These are phyloP conservation scores for Fusarium cicatricum DNA, from an alignment of 2,329 filamentous ascomycete species.

Conservation along the genomic window DNA sequence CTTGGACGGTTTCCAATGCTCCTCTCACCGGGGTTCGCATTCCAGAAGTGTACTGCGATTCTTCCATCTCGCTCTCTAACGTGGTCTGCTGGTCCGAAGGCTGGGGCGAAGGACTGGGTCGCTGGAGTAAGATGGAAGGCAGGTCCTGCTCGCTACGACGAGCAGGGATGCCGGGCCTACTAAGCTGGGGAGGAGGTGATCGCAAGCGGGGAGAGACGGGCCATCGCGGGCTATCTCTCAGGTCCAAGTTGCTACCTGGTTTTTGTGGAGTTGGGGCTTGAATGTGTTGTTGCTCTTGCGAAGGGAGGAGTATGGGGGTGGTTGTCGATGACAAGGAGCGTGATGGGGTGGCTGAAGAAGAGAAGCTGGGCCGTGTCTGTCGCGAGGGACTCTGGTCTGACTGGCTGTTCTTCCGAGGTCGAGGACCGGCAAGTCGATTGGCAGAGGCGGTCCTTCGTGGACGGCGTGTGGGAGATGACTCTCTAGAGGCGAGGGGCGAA, in stretches of 20 bases:
- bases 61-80: slow-evolving; percentile 63
- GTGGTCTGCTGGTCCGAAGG: slow-evolving; percentile 50
- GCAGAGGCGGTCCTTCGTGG: slow-evolving; percentile 47
- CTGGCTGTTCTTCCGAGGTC: slow-evolving; percentile 71
- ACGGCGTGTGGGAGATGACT: slow-evolving; percentile 57
- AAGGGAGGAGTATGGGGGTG: slow-evolving; percentile 71
- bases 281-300: slow-evolving; percentile 66
- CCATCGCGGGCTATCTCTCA: slow-evolving; percentile 72
- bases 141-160: slow-evolving; percentile 60
- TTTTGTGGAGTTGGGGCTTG: slow-evolving; percentile 73
- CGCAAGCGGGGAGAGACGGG: slow-evolving; percentile 79
- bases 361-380: slow-evolving; percentile 57
- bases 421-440: slow-evolving; percentile 50
- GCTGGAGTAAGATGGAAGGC: slow-evolving; percentile 62
- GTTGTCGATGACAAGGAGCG: slow-evolving; percentile 73
- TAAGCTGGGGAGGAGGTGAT: slow-evolving; percentile 72
- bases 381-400: slow-evolving; percentile 72
- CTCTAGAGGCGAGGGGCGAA: slow-evolving; percentile 53
- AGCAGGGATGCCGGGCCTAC: slow-evolving; percentile 55
- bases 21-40: slow-evolving; percentile 68
- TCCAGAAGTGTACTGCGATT: slow-evolving; percentile 57
- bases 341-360: slow-evolving; percentile 69
- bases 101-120: slow-evolving; percentile 57
- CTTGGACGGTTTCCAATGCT: slow-evolving; percentile 88
- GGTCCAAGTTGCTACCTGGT: slow-evolving; percentile 57